Conservation (phyloP, 2,329 filamentous ascomycete genomes). For the Fusarium heterosporum region DNA sequence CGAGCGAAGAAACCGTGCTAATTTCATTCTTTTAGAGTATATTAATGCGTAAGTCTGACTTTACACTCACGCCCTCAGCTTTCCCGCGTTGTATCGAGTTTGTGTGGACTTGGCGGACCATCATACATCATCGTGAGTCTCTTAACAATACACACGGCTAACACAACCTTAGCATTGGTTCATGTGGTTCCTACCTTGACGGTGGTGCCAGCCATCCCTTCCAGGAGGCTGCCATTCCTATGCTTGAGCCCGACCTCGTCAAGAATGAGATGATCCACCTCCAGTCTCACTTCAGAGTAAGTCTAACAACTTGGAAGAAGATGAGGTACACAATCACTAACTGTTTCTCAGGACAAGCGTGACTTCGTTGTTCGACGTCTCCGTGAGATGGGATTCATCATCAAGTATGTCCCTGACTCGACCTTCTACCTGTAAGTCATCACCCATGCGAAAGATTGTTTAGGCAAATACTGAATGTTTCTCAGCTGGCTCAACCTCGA, state of each 20-base stretch:
- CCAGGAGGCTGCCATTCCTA: constrained; percentile 90
- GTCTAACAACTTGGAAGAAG: constrained; percentile 29
- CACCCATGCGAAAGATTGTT: no score
- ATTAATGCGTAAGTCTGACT: constrained; percentile 91
- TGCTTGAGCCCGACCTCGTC: constrained; percentile 90
- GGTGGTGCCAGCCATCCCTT: constrained; percentile 95
- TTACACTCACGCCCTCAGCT: no score
- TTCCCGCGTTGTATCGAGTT: no score
- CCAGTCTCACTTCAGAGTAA: constrained; percentile 83
- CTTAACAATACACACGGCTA: no score
- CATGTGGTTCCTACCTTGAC: constrained; percentile 93
- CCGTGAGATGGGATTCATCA: constrained; percentile 85
- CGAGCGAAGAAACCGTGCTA: constrained; percentile 13
- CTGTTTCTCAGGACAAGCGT: constrained; percentile 75
- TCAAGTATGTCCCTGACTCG: constrained; percentile 85
- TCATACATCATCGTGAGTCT: no score
- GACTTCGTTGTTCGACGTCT: constrained; percentile 89
- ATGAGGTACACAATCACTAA: constrained; percentile 32
- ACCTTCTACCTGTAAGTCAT: constrained; percentile 87
- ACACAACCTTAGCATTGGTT: constrained; percentile 72
- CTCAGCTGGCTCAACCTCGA: constrained; percentile 69
- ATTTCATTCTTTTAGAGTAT: constrained; percentile 70
- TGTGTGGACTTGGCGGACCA: no score
- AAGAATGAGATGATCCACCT: constrained; percentile 88
- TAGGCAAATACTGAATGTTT: constrained; percentile 8